These are phyloP conservation scores for Rhodotorula sp. DNA, from an alignment of 1,284 basidiomycete genomes.

Conservation along the genomic window DNA sequence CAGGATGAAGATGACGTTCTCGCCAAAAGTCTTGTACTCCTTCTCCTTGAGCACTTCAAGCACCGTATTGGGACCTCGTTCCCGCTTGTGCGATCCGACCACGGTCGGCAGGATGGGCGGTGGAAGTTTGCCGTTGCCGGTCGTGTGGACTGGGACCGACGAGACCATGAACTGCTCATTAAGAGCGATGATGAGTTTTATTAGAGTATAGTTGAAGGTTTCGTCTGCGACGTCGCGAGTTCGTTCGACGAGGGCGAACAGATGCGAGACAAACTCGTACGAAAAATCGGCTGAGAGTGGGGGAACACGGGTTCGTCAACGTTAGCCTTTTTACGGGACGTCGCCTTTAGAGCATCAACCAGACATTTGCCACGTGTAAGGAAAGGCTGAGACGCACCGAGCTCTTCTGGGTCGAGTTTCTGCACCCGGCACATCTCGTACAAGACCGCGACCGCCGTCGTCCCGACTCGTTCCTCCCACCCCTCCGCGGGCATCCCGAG, in stretches of 20 bases:
- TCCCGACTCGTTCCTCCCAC: conserved; percentile 39
- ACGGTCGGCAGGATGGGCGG: conserved; percentile 33
- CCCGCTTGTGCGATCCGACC: conserved; percentile 8
- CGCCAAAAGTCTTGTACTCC: conserved; percentile 88
- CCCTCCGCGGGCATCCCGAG: conserved; percentile 60
- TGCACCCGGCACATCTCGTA: conserved; percentile 91
- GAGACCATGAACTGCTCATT: conserved; percentile 99
- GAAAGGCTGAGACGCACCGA: conserved; percentile 56
- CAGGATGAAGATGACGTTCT: conserved; percentile 98
- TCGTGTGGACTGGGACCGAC: conserved; percentile 33
- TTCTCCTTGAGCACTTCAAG: conserved; percentile 78
- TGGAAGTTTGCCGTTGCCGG: conserved; percentile 8
- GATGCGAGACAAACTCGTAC: conserved; percentile 78
- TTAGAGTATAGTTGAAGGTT: conserved; percentile 86
- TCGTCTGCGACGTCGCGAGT: conserved; percentile 86
- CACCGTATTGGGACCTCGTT: conserved; percentile 63
- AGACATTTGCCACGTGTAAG: too few species aligned
- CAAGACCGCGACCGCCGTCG: conserved; percentile 62
- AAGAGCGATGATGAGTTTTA: conserved; percentile 85
- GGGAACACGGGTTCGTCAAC: not conserved
- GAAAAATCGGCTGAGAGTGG: conserved; percentile 65
- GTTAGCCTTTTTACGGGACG: too few species aligned
- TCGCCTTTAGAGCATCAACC: too few species aligned
- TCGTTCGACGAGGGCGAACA: conserved; percentile 92
- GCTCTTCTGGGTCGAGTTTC: conserved; percentile 69